A percentile compares a stretch with the other conserved stretches of the same genome.
Evolutionary conservation across 2,329 filamentous ascomycete species (phyloP).

Genomic region (Dactylellina parvicollis): DNA sequence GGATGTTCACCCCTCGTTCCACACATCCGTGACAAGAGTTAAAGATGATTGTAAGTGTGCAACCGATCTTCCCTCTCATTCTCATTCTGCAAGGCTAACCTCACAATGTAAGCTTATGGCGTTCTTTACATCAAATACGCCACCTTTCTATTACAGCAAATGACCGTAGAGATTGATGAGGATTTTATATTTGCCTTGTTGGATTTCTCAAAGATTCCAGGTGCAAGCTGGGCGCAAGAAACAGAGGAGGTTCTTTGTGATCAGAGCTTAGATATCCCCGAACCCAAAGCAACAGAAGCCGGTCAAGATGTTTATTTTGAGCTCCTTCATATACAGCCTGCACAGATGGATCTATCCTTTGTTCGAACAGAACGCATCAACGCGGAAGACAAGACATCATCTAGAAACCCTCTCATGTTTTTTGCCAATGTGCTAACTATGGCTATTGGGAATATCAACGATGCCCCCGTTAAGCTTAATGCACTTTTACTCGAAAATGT

Average conservation of each 20-base stretch:
- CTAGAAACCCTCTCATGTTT: slow-evolving; percentile 95
- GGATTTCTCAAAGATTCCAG: slow-evolving; percentile 92
- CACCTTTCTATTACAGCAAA: slow-evolving; percentile 90
- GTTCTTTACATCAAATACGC: slow-evolving; percentile 99
- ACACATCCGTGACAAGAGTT: slow-evolving; percentile 88
- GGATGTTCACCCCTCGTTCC: slow-evolving; percentile 93
- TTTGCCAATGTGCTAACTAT: slow-evolving; percentile 98
- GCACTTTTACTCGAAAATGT: slow-evolving; percentile 95
- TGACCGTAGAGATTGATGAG: slow-evolving; percentile 97
- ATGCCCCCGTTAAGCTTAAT: slow-evolving; percentile 92
- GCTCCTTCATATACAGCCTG: slow-evolving; percentile 93
- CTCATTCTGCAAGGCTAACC: not conserved
- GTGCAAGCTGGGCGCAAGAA: slow-evolving; percentile 84
- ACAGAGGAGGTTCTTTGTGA: slow-evolving; percentile 88
- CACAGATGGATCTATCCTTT: slow-evolving; percentile 97
- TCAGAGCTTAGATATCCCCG: slow-evolving; percentile 87
- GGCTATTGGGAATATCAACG: slow-evolving; percentile 99
- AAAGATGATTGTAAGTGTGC: slow-evolving; percentile 79
- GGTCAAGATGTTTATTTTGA: slow-evolving; percentile 98
- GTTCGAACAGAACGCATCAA: slow-evolving; percentile 97
- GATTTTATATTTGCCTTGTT: slow-evolving; percentile 97
- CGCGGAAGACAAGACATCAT: slow-evolving; percentile 90
- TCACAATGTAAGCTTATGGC: slow-evolving; percentile 71
- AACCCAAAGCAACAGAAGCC: slow-evolving; percentile 82
- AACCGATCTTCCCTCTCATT: not conserved